A percentile compares a stretch with the other conserved stretches of the same genome.
phyloP scores from a whole-genome alignment of 2,329 filamentous ascomycete species.

The Cercospora berteroae region DNA sequence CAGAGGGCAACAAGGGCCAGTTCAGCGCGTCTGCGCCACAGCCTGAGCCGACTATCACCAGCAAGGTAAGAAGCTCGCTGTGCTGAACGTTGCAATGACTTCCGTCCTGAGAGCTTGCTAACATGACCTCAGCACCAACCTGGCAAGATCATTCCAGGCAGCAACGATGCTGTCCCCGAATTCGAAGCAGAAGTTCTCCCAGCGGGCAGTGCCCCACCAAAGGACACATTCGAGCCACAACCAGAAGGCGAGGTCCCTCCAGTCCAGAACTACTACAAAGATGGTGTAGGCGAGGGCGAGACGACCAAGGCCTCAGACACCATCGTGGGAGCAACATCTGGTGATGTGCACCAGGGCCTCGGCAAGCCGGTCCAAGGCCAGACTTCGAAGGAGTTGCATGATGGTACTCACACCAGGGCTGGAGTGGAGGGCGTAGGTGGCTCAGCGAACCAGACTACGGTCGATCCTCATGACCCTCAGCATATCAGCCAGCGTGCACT shows the following conservation, averaged over 20 bases:
- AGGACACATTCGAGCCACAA: conserved; percentile 48
- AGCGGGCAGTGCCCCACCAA: conserved; percentile 61
- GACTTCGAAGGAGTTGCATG: conserved; percentile 48
- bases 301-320: conserved; percentile 48
- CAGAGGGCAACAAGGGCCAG: conserved; percentile 12
- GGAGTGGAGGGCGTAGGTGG: conserved; percentile 46
- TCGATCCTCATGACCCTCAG: conserved; percentile 37
- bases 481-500: conserved; percentile 41
- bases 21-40: conserved; percentile 10
- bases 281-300: conserved; percentile 44
- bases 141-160: conserved; percentile 54
- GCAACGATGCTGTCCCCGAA: conserved; percentile 60
- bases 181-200: conserved; percentile 62
- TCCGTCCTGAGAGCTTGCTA: conserved; percentile 6
- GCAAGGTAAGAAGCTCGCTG: background rate
- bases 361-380: conserved; percentile 54
- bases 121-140: conserved; percentile 56
- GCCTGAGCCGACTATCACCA: conserved; percentile 10
- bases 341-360: conserved; percentile 53
- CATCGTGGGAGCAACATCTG: conserved; percentile 53
- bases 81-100: background rate
- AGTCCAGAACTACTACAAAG: conserved; percentile 42
- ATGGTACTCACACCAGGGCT: conserved; percentile 42
- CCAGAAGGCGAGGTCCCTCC: conserved; percentile 39
- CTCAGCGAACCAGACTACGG: conserved; percentile 22